These are phyloP conservation scores for Dionaea muscipula DNA, from an alignment of 179 eudicot genomes.

Conservation along the genomic window DNA sequence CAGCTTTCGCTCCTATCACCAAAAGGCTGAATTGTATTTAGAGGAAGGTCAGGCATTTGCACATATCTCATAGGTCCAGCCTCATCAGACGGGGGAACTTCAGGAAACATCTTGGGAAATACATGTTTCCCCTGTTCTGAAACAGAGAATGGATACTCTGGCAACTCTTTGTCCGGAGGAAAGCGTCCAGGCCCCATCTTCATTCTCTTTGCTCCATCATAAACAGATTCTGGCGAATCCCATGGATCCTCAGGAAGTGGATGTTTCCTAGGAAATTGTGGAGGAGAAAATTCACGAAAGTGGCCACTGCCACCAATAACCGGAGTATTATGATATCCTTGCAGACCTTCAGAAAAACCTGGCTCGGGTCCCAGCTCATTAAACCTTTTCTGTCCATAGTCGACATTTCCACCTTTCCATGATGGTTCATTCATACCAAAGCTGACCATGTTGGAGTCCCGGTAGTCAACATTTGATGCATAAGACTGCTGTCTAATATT, in stretches of 20 bases:
- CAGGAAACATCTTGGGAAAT: slow-evolving; percentile 21
- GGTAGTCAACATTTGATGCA: slow-evolving; percentile 24
- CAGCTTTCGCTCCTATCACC: slow-evolving; percentile 33
- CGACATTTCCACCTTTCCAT: slow-evolving; percentile 21
- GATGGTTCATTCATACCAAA: slow-evolving; percentile 24
- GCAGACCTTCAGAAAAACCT: slow-evolving; percentile 20
- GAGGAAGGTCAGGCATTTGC: slow-evolving; percentile 29
- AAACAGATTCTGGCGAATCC: slow-evolving; percentile 54
- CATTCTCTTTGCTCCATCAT: slow-evolving; percentile 42
- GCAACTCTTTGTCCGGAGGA: slow-evolving; percentile 47
- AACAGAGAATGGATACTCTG: slow-evolving; percentile 48
- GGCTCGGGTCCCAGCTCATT: slow-evolving; percentile 30
- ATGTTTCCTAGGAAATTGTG: slow-evolving; percentile 26
- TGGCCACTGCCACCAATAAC: slow-evolving; percentile 21
- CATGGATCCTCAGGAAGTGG: slow-evolving; percentile 44
- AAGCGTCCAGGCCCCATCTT: slow-evolving; percentile 21
- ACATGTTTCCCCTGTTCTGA: slow-evolving; percentile 34
- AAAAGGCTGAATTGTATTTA: slow-evolving; percentile 25
- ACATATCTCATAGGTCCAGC: slow-evolving; percentile 24
- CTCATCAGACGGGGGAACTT: slow-evolving; percentile 31
- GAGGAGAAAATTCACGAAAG: slow-evolving; percentile 39
- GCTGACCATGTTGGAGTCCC: slow-evolving; percentile 26
- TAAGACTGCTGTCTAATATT: slow-evolving; percentile 26
- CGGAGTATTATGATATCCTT: slow-evolving; percentile 31
- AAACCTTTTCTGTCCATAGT: slow-evolving; percentile 37